Percentiles rank a stretch among this genome's conserved stretches.
Conservation (phyloP, 805 yeast species). For the Lipomyces spencermartinsiae region DNA sequence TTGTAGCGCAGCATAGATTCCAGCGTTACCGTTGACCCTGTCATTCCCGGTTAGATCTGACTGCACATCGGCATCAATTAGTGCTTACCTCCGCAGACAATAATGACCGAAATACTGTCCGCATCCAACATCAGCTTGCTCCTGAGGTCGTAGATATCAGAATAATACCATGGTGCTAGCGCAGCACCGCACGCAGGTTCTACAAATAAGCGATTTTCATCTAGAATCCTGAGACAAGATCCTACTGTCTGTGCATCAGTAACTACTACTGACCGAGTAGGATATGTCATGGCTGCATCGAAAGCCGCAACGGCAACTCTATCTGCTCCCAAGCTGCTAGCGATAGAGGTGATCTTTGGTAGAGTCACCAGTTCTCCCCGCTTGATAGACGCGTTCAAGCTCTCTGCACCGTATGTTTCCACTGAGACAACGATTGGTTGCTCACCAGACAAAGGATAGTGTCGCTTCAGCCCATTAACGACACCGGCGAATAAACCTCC, state of each 20-base stretch:
- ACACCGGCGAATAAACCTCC: constrained; percentile 93
- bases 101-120: constrained; percentile 24
- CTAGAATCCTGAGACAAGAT: constrained; percentile 58
- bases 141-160: background rate
- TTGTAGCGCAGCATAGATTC: constrained; percentile 7
- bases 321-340: constrained; percentile 69
- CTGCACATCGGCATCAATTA: background rate
- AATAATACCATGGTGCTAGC: constrained; percentile 51
- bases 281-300: constrained; percentile 52
- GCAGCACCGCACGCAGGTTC: constrained; percentile 83
- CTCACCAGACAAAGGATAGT: constrained; percentile 43
- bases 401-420: constrained; percentile 70
- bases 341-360: constrained; percentile 57
- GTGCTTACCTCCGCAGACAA: constrained; percentile 32
- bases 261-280: constrained; percentile 53
- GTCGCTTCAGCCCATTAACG: constrained; percentile 77
- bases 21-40: constrained; percentile 19
- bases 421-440: constrained; percentile 52
- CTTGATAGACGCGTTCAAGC: constrained; percentile 58
- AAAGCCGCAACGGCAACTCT: constrained; percentile 60
- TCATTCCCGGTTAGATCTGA: background rate
- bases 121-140: background rate
- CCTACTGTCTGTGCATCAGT: constrained; percentile 63
- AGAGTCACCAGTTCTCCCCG: constrained; percentile 55
- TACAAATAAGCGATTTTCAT: constrained; percentile 58